Base-by-base conservation (phyloP, 805 yeast genomes). In the Wickerhamomyces ciferrii region DNA sequence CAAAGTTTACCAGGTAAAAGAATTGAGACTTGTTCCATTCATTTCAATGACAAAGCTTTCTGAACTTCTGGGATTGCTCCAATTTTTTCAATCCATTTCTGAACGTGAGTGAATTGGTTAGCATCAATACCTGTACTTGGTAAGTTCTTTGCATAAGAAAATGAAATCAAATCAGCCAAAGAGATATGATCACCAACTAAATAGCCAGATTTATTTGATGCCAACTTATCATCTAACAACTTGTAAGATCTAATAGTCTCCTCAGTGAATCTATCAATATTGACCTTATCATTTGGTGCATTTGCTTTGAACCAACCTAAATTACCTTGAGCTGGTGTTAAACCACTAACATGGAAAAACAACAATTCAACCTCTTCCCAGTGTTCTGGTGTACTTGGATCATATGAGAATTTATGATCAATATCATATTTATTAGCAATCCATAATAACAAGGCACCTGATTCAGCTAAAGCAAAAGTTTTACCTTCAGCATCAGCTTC, bases 311-410 rank as follows among this genome's bases (percentile, higher is more conserved):
- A 80, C 54, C 39, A 72, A 77, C 50, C 63, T 58, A 41, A 70
- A 54, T 77, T 82, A 17, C 84, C 84, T 54, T 74, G 80, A 71
- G 74, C 76, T 46, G 84, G 84, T 40, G 82, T 81, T 21, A 75
- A 56, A 7, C 76, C 76, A 49, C 81, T 77, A 67, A 75, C 74
- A 56, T 79, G 85, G 70, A 78, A 81, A 47, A 72, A 69, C 7
- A 75, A 51, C 69, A 79, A 70, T 51, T 79, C 81, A 53, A 74
- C 59, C 58, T 74, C 70, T 53, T 69, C 70, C 58, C 75, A 83
- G 60, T 81, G 79, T 43, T 63, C 56, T 5, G 52, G 55, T 17
- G 80, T 59, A 1, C 70, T 71, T 11, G 54, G 53, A 10, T 60
- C 53, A 44, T 56, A 69, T 7, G 66, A 58, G 50, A 62, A 58